A percentile compares a stretch with the other conserved stretches of the same genome.
Evolutionary conservation across 768 basidiomycete species (phyloP).

Genomic region (Cystoderma amianthinum): DNA sequence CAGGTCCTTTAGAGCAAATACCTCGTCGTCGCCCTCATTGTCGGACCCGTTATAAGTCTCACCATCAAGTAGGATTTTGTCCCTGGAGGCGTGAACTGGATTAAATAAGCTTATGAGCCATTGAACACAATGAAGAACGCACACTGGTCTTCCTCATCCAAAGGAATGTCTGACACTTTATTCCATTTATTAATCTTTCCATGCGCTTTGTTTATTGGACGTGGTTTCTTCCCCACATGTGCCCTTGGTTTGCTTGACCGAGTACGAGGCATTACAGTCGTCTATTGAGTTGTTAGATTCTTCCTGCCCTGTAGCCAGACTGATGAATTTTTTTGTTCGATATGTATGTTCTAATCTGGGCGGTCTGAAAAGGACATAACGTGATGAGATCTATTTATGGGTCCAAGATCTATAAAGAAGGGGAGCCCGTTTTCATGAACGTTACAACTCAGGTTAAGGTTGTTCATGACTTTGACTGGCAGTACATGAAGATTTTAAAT

Average conservation of each 20-base stretch:
- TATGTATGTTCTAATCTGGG: too few species aligned
- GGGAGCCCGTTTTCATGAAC: too few species aligned
- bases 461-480: too few species aligned
- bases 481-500: too few species aligned
- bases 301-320: too few species aligned
- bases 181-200: conserved; percentile 62
- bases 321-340: too few species aligned
- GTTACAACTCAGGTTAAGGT: too few species aligned
- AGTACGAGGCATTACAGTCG: conserved; percentile 32
- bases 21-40: conserved; percentile 64
- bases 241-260: conserved; percentile 28
- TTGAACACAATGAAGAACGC: conserved; percentile 13
- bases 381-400: too few species aligned
- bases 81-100: conserved; percentile 66
- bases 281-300: too few species aligned
- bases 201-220: conserved; percentile 42
- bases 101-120: conserved; percentile 3
- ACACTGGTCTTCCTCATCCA: conserved; percentile 82
- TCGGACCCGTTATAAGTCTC: conserved; percentile 34
- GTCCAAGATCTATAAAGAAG: too few species aligned
- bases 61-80: conserved; percentile 75
- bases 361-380: too few species aligned
- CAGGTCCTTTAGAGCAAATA: conserved; percentile 67
- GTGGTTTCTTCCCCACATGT: conserved; percentile 27
- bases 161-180: conserved; percentile 55